Evolutionary conservation across 371 early-diverging fungal genomes (phyloP), one percentile per base, ranked within the genome.

Genomic region (Capillidium heterosporum): DNA sequence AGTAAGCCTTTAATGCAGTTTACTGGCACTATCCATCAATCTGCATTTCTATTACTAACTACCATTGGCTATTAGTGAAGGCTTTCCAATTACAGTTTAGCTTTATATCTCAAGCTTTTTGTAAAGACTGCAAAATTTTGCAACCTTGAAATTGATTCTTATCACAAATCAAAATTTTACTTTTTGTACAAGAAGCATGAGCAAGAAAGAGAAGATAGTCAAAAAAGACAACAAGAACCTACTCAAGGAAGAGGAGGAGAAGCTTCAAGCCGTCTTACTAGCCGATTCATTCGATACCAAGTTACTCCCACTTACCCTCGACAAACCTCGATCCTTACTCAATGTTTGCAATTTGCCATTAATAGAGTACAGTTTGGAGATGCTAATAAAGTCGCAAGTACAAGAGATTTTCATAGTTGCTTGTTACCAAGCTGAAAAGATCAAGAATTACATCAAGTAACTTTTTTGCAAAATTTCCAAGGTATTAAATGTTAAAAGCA

Each of bases 271-370:
- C 2, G 88, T 96, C 52, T 77, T 96, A 60, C 76, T 96, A 50
- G 87, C 95, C 0, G 97, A 96, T 65, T 78, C 78, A 35, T 91
- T 89, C 67, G 87, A 93, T 64, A 74, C 82, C 57, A 80, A 81
- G 5, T 93, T 92, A 62, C 71, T 77, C 60, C 97, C 97, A 39
- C 74, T 96, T 58, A 81, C 91, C n/a, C 71, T 79, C 56, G 82
- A 87, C 65, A 75, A 69, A 58, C 95, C 97, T 43, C 71, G 90
- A 61, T 92, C 95, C 63, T 73, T 96, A 57, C 70, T 95, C 63
- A 95, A 93, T 32, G 72, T 96, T 24, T 85, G 85, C 71, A 94
- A 95, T 64, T 81, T 91, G 21, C 97, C 97, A 0, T 67, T 95
- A 60, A 85, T 96, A 61, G 91, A 94, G 65, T 95, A 93, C 63